phyloP scores from a whole-genome alignment of 208 protist species.

The Acanthamoeba triangularis region DNA sequence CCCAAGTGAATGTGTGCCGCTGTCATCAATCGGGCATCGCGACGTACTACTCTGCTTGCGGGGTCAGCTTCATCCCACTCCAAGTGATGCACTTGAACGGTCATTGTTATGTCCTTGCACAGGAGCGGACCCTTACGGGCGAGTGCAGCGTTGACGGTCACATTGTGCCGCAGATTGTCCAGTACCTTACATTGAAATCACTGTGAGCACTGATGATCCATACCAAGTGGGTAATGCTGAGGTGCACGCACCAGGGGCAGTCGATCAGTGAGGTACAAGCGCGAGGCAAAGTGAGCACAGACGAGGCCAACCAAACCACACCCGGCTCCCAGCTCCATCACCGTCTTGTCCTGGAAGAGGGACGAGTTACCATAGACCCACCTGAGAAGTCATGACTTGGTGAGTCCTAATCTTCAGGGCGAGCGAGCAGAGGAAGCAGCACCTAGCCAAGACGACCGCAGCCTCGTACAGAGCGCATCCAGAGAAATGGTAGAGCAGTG shows the following conservation, averaged over 20 bases:
- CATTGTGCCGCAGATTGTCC: conserved; percentile 18
- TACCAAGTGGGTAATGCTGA: not conserved
- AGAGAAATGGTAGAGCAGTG: conserved; percentile 41
- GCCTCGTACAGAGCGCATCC: conserved; percentile 41
- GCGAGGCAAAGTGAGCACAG: conserved; percentile 20
- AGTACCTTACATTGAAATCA: not conserved
- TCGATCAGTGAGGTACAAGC: conserved; percentile 17
- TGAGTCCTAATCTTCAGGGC: not conserved
- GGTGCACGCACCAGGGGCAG: not conserved
- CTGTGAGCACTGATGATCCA: not conserved
- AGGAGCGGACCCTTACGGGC: not conserved
- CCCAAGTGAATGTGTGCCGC: not conserved
- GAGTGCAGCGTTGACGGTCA: not conserved
- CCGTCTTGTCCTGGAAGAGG: conserved; percentile 32
- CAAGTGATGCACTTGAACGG: not conserved
- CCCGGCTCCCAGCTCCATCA: conserved; percentile 53
- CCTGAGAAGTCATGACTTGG: not conserved
- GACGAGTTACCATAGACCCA: conserved; percentile 19
- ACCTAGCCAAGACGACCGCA: conserved; percentile 47
- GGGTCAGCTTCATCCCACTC: conserved; percentile 36
- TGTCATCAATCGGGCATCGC: not conserved
- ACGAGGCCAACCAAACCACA: conserved; percentile 24
- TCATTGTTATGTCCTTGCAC: not conserved
- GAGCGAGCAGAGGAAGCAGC: not conserved
- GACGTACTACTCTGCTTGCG: not conserved